A percentile compares a stretch with the other conserved stretches of the same genome.
phyloP scores from a whole-genome alignment of 768 basidiomycete species.

The Xanthoconium purpureum region DNA sequence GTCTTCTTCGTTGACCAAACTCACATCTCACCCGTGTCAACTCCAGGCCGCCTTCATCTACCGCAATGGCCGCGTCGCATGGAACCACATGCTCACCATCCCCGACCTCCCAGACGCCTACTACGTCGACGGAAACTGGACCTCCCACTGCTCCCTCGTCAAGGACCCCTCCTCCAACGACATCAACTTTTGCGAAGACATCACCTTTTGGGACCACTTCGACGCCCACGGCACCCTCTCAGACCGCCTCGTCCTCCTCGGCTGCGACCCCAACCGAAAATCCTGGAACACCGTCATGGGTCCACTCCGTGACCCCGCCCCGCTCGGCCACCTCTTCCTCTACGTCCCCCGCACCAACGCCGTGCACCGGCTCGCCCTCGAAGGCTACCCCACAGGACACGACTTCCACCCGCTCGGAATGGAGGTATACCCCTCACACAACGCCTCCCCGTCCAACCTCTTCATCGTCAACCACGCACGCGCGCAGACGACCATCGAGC shows the following conservation, averaged over 20 bases:
- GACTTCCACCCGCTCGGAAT: constrained; percentile 75
- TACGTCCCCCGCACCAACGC: constrained; percentile 33
- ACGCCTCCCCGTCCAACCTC: constrained; percentile 50
- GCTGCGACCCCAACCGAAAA: constrained; percentile 44
- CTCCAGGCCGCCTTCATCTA: constrained; percentile 43
- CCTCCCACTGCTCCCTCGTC: constrained; percentile 43
- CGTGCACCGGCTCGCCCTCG: constrained; percentile 42
- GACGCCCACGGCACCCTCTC: constrained; percentile 37
- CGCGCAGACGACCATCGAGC: constrained; percentile 59
- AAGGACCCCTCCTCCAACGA: constrained; percentile 31
- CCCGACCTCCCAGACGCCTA: constrained; percentile 50
- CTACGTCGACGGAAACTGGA: constrained; percentile 48
- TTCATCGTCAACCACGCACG: constrained; percentile 72
- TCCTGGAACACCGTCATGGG: constrained; percentile 80
- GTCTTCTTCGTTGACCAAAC: neutral
- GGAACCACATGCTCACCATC: constrained; percentile 40
- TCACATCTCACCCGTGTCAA: neutral
- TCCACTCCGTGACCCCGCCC: constrained; percentile 55
- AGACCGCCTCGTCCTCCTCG: constrained; percentile 44
- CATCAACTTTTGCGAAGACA: constrained; percentile 61
- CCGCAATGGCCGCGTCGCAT: constrained; percentile 41
- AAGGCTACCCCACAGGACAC: constrained; percentile 52
- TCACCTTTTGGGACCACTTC: constrained; percentile 58
- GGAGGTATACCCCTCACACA: constrained; percentile 51
- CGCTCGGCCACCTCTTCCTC: constrained; percentile 62